phyloP scores from a whole-genome alignment of 2,329 filamentous ascomycete genomes.

The Diplodia corticola region DNA sequence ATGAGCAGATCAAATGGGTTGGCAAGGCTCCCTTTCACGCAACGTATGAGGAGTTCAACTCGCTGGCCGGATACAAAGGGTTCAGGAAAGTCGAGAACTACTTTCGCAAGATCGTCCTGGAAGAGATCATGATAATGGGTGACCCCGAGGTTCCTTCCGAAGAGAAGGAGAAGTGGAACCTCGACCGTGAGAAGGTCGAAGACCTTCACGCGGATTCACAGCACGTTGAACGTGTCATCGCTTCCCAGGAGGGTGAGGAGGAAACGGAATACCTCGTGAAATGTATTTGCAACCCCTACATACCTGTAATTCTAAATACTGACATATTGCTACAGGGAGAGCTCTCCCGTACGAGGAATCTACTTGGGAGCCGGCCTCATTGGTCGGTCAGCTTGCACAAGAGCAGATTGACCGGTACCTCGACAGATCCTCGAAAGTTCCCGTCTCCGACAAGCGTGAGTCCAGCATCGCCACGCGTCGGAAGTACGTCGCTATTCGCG shows the following conservation, averaged over 20 bases:
- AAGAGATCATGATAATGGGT: slow-evolving; percentile 70
- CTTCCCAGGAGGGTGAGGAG: slow-evolving; percentile 74
- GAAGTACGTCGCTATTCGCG: slow-evolving; percentile 59
- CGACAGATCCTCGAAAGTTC: slow-evolving; percentile 77
- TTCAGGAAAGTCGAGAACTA: slow-evolving; percentile 94
- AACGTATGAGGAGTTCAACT: slow-evolving; percentile 84
- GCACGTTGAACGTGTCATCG: slow-evolving; percentile 90
- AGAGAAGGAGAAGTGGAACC: slow-evolving; percentile 87
- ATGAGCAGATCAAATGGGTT: slow-evolving; percentile 85
- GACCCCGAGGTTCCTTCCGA: slow-evolving; percentile 76
- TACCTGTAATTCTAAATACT: slow-evolving; percentile 25
- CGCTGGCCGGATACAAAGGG: slow-evolving; percentile 74
- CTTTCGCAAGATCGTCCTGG: slow-evolving; percentile 76
- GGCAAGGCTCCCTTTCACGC: slow-evolving; percentile 93
- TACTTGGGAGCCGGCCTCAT: slow-evolving; percentile 82
- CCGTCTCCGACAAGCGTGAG: slow-evolving; percentile 77
- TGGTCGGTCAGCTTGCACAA: slow-evolving; percentile 78
- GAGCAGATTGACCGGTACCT: slow-evolving; percentile 89
- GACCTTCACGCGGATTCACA: slow-evolving; percentile 89
- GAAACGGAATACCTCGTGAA: slow-evolving; percentile 91
- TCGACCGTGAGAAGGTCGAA: slow-evolving; percentile 89
- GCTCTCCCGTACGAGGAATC: slow-evolving; percentile 89
- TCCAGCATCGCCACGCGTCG: slow-evolving; percentile 70
- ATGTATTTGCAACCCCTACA: slow-evolving; percentile 53
- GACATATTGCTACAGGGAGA: slow-evolving; percentile 57